Base-by-base conservation (phyloP, 1,284 basidiomycete species). In the Phellinidium pouzarii region DNA sequence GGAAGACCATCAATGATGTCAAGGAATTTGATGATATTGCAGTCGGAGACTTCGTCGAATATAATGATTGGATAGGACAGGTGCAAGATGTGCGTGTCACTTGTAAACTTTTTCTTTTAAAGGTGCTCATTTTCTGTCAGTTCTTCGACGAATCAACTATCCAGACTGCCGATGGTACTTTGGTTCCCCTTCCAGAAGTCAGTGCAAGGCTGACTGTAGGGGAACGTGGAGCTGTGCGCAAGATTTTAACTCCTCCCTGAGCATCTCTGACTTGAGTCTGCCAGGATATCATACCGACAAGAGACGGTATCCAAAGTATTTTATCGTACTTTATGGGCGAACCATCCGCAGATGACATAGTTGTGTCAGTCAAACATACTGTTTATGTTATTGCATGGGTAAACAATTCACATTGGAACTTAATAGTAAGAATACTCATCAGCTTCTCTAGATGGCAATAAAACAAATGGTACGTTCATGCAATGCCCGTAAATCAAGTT, bases 11-110 rank as follows among this genome's bases (percentile, higher is more conserved):
- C 48, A 70, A 75, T 25, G 79, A 87, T 50, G 65, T 94, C n/a
- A 73, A 78, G 58, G 74, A 73, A 34, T 73, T 76, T 22, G 67
- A 71, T 23, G 78, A 83, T 23, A 76, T 84, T 25, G 83, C 88
- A 57, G 76, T 87, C 38, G 87, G 90, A 4, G 91, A 94, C 66
- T 89, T 85, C 70, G 88, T 94, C 50, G 72, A 84, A 4, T 81
- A 80, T 63, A 79, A 87, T 57, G 82, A 93, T 64, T 97, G 94
- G 94, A 73, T 96, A 61, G 93, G 93, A 48, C 87, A 93, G 78
- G 86, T 87, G 63, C 64, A 78, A 63, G 27, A 51, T 48, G 40
- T 46, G 44, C 48, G 54, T 53, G 23, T 40, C 40, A 17, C 17
- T 34, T 34, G 31, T 29, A 22, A 34, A 54, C 23, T 19, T 51